Base-by-base conservation (phyloP, 495 filamentous ascomycete genomes). In the Aspergillus heteromorphus region DNA sequence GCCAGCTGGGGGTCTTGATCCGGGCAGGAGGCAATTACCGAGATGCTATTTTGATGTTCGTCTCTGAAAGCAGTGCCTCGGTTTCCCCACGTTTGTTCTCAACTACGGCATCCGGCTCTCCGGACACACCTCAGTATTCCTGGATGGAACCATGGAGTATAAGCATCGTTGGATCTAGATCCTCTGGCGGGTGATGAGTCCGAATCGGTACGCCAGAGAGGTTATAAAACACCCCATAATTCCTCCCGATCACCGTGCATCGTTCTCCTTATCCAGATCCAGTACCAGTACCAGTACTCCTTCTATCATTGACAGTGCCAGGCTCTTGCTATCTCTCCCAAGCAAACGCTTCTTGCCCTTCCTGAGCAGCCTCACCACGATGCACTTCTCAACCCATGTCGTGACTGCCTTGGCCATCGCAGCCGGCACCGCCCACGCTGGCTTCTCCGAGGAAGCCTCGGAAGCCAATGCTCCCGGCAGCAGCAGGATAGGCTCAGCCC, bases 301-400 rank as follows among this genome's bases (percentile, higher is more conserved):
- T 38, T n/a, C 34, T n/a, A 38, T 14, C n/a, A 9, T 38, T 11
- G 2, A 10, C n/a, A 38, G 34, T 4, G 6, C 8, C 11, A 38
- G n/a, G 13, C 13, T 27, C 23, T 13, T 38, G 8, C n/a, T 38
- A n/a, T n/a, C n/a, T 38, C 11, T 38, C 13, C 34, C 13, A 38
- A 13, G n/a, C 13, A 38, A 14, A n/a, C 2, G 16, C 17, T 18
- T 48, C n/a, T n/a, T 16, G 38, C 41, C 27, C 27, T 40, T 23
- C 49, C 8, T 19, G 34, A 45, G 25, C 21, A 31, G 31, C 10
- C 19, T 34, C 19, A 47, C 29, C 49, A 54, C 34, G 19, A 64
- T 64, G 61, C 61, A 61, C 40, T 49, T 61, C 52, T 58, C 53
- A 19, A 61, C 48, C 18, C 53, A 55, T 36, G 25, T 53, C 27